Evolutionary conservation across 2,329 filamentous ascomycete species (phyloP).

Genomic region (Leptosphaerulina australis): DNA sequence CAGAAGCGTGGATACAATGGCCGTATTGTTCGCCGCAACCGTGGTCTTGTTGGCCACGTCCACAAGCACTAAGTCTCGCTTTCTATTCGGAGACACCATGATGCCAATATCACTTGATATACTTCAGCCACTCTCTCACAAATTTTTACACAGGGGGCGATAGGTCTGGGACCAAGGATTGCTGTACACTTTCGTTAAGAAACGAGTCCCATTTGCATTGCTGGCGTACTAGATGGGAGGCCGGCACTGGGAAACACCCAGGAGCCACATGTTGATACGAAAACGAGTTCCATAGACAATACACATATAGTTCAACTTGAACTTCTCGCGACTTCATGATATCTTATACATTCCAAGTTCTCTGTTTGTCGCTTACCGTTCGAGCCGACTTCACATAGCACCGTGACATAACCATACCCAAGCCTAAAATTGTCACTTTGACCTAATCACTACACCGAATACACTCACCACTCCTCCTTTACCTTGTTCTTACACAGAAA

Average conservation of each 20-base stretch:
- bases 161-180: slow-evolving; percentile 11
- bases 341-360: too few relatives aligned
- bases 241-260: not conserved
- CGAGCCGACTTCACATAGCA: too few relatives aligned
- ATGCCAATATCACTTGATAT: slow-evolving; percentile 18
- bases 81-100: not conserved
- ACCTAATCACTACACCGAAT: too few relatives aligned
- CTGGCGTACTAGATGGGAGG: slow-evolving; percentile 1
- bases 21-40: slow-evolving; percentile 37
- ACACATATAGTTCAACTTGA: slow-evolving; percentile 5
- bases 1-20: slow-evolving; percentile 41
- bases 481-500: too few relatives aligned
- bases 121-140: slow-evolving; percentile 6
- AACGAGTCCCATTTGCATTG: slow-evolving; percentile 12
- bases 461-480: too few relatives aligned
- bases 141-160: not conserved
- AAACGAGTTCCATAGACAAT: slow-evolving; percentile 8
- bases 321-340: too few relatives aligned
- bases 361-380: too few relatives aligned
- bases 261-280: slow-evolving; percentile 14
- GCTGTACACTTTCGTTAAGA: slow-evolving; percentile 11
- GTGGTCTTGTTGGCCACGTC: slow-evolving; percentile 10
- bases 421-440: too few relatives aligned
- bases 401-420: too few relatives aligned
- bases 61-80: slow-evolving; percentile 12